Base-by-base conservation (phyloP, 208 protist genomes). In the Leishmania aethiopica region DNA sequence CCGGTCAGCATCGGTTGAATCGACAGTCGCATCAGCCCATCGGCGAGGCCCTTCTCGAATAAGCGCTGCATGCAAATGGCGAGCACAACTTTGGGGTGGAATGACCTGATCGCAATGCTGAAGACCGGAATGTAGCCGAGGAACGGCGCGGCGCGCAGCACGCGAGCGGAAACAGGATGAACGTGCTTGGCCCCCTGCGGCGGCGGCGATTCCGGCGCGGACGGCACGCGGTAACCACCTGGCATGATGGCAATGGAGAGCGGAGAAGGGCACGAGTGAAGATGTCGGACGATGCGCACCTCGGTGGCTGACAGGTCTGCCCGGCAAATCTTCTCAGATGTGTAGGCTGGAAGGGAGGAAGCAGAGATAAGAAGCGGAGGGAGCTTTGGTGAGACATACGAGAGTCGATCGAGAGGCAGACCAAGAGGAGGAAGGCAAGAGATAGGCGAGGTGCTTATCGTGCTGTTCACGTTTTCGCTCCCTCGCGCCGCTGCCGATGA, bases 1-100 rank as follows among this genome's bases (percentile, higher is more conserved):
- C 87, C 71, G 7, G 81, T 84, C 35, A 95, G 89, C 88, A 95
- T 92, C 6, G 92, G 84, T 67, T 87, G 88, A 4, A 82, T 71
- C 10, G 88, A 88, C 55, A 79, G 78, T 17, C 75, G 84, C 64
- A 95, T 88, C 40, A 93, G 77, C 28, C 93, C 83, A 71, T 90
- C 83, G 71, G 91, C 88, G 57, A 92, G 78, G 25, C 93, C 93
- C 37, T 91, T 91, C 78, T 75, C 87, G 17, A 94, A 84, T 8
- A 96, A 81, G 70, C 89, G 88, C 47, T 81, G 79, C 66, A 93
- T 62, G 55, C 86, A 91, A 28, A 96, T 86, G 25, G 89, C 75
- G 19, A 88, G n/a, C 19, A 89, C 83, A 40, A 82, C 87, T 51
- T 86, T 87, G 2, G 86, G 89, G 62, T 89, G 90, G 51, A 86